phyloP scores from a whole-genome alignment of 768 basidiomycete genomes.

The Leucosporidium yakuticum region DNA sequence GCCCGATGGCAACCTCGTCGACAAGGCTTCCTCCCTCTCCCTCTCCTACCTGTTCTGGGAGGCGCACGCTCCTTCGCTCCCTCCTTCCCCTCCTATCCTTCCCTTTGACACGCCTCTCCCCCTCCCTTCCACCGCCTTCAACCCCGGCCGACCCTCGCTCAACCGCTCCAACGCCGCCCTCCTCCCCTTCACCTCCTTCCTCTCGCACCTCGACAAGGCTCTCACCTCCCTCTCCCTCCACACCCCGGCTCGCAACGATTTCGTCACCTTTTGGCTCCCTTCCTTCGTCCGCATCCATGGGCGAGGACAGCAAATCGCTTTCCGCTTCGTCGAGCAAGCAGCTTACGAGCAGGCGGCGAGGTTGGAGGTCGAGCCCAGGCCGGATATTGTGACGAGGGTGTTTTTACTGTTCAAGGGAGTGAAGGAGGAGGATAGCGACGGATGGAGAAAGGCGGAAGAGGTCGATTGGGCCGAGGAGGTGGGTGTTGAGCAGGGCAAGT shows the following conservation, averaged over 20 bases:
- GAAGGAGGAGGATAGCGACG: neutral
- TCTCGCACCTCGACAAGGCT: conserved; percentile 45
- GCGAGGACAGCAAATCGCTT: conserved; percentile 45
- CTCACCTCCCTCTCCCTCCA: conserved; percentile 46
- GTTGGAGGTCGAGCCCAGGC: conserved; percentile 45
- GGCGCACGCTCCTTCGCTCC: conserved; percentile 22
- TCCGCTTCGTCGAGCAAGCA: conserved; percentile 50
- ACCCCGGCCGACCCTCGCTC: too few relatives aligned
- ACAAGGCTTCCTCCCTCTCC: conserved; percentile 40
- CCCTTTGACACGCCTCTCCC: too few relatives aligned
- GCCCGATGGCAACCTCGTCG: conserved; percentile 42
- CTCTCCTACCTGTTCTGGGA: conserved; percentile 48
- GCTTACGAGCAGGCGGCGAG: conserved; percentile 48
- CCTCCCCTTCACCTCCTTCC: conserved; percentile 41
- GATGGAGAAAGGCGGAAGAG: conserved; percentile 40
- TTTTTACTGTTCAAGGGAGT: conserved; percentile 16
- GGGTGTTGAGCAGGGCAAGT: conserved; percentile 1
- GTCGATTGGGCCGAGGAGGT: conserved; percentile 10
- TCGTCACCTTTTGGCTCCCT: conserved; percentile 54
- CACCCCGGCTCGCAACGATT: conserved; percentile 49
- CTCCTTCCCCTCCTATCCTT: neutral
- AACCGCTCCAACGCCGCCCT: conserved; percentile 23
- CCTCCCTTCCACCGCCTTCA: too few relatives aligned
- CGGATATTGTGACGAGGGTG: conserved; percentile 42
- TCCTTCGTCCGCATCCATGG: conserved; percentile 41